Evolutionary conservation across 306 rosid species (phyloP).

Genomic region (Abrus precatorius): DNA sequence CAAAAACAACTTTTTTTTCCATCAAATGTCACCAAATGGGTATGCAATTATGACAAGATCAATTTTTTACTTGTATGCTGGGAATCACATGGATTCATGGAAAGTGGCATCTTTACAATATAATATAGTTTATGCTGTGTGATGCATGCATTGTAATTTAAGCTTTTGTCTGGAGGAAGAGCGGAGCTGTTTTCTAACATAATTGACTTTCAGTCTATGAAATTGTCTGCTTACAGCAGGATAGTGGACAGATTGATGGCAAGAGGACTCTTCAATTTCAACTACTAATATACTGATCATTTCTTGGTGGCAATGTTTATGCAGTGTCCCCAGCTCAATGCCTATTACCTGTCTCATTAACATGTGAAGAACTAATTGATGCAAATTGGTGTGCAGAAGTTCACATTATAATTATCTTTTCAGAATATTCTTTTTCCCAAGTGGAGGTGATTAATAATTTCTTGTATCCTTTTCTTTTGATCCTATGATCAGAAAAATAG

Average conservation of each 20-base stretch:
- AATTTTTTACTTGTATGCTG: background rate
- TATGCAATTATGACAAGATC: constrained; percentile 6
- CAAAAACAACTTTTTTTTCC: constrained; percentile 32
- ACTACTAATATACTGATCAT: constrained; percentile 1
- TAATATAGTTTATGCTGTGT: constrained; percentile 1
- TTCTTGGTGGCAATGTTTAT: constrained; percentile 35
- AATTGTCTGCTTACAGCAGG: constrained; percentile 34
- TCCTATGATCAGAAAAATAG: background rate
- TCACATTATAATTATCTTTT: constrained; percentile 16
- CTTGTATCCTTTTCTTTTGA: constrained; percentile 17
- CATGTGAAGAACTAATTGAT: constrained; percentile 38
- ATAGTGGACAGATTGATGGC: constrained; percentile 40
- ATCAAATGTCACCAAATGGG: constrained; percentile 39
- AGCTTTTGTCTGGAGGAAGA: constrained; percentile 34
- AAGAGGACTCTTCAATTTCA: constrained; percentile 14
- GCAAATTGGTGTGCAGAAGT: constrained; percentile 22
- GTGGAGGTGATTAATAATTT: constrained; percentile 18
- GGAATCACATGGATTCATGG: constrained; percentile 27
- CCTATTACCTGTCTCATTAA: constrained; percentile 38
- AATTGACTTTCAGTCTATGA: constrained; percentile 29
- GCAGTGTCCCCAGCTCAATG: constrained; percentile 46
- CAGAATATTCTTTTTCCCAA: constrained; percentile 20
- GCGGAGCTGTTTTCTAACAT: constrained; percentile 19
- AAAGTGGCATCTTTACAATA: constrained; percentile 42
- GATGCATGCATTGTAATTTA: constrained; percentile 17